A percentile compares a stretch with the other conserved stretches of the same genome.
Evolutionary conservation across 176 grass and related monocot species (phyloP).

Genomic region (Zea mays): Zm-B73-REFERENCE-NAM-5.0 NC_050100.1:211751001-211751500

Average conservation of each 20-base stretch:
- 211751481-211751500: slow-evolving; percentile 51
- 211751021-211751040: slow-evolving; percentile 8
- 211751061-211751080: slow-evolving; percentile 55
- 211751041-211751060: slow-evolving; percentile 42
- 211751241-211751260: slow-evolving; percentile 63
- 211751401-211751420: slow-evolving; percentile 2
- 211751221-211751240: slow-evolving; percentile 58
- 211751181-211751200: slow-evolving; percentile 72
- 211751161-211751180: slow-evolving; percentile 82
- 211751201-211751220: slow-evolving; percentile 67
- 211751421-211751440: slow-evolving; percentile 68
- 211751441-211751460: slow-evolving; percentile 86
- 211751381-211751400: slow-evolving; percentile 18
- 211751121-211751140: slow-evolving; percentile 71
- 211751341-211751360: slow-evolving; percentile 27
- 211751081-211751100: slow-evolving; percentile 42
- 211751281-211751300: slow-evolving; percentile 45
- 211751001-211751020: neutral
- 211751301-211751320: slow-evolving; percentile 33
- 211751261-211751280: slow-evolving; percentile 93
- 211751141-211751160: slow-evolving; percentile 93
- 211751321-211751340: neutral
- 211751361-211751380: neutral
- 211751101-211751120: slow-evolving; percentile 48
- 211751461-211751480: slow-evolving; percentile 51